Evolutionary conservation across 2,329 filamentous ascomycete genomes (phyloP), one percentile per base, ranked within the genome.

Genomic region (Bipolaris oryzae): DNA sequence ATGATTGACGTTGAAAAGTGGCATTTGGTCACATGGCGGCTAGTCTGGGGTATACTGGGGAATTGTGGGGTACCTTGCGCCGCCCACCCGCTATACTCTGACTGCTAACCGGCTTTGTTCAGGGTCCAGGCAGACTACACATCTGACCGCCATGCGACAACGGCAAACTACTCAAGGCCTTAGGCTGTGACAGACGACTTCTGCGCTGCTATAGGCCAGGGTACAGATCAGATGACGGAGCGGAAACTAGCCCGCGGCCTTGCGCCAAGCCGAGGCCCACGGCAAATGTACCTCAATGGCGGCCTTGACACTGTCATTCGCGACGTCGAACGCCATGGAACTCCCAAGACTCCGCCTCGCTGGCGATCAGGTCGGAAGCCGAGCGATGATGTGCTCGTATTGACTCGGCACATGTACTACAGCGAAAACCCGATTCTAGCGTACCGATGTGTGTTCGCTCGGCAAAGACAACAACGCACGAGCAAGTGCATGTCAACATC

Each of bases 341-440:
- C 15, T 3, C 16, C 21, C 15, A 28, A 38, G 33, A 20, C n/a
- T 11, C 20, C n/a, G 42, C 42, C 13, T 7, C 6, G 9, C 2
- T 16, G 11, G n/a, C 4, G 25, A 7, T n/a, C 25, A 18, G 18
- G 25, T 13, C 16, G 5, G 28, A 13, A 2, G 18, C 42, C 3
- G 25, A 34, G 23, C n/a, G 16, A 15, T 18, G 9, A 11, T 16
- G 34, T 25, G 16, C 9, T 38, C 11, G 11, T 9, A 10, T 20
- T 31, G 31, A 18, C 11, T 31, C 39, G 25, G 37, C 35, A 43
- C 34, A 23, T 20, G 47, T 37, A 18, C 46, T 50, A 37, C 38
- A 38, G n/a, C 23, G 47, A 25, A 47, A 25, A 44, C 37, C 45
- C 52, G 54, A 34, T 48, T 35, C 41, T 44, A 59, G 58, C 10